Conservation (phyloP, 768 basidiomycete species). For the Phaeolepiota aurea region DNA sequence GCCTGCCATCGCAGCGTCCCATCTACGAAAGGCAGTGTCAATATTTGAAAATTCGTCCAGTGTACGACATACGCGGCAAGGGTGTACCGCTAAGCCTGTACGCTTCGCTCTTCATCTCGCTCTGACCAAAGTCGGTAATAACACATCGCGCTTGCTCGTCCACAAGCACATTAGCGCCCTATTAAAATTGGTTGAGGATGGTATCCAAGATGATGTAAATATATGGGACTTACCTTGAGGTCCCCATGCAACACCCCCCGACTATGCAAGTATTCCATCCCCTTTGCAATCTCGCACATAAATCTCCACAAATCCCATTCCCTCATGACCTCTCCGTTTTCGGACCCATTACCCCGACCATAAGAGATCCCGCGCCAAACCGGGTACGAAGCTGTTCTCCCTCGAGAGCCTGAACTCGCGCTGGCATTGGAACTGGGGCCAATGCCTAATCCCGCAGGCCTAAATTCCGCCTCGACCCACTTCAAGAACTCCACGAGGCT, state of each 20-base stretch:
- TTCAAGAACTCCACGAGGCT: conserved; percentile 54
- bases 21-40: conserved; percentile 24
- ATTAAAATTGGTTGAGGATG: background rate
- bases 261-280: conserved; percentile 75
- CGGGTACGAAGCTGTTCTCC: conserved; percentile 1
- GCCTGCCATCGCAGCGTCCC: conserved; percentile 68
- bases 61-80: conserved; percentile 29
- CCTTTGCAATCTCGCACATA: conserved; percentile 74
- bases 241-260: conserved; percentile 71
- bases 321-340: too few relatives aligned
- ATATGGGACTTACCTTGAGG: conserved; percentile 46
- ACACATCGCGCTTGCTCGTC: conserved; percentile 60
- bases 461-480: conserved; percentile 19
- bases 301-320: conserved; percentile 46
- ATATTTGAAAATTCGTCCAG: background rate
- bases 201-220: background rate
- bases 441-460: background rate
- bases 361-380: background rate
- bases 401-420: background rate
- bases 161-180: conserved; percentile 73
- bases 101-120: conserved; percentile 70
- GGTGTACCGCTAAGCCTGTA: conserved; percentile 49
- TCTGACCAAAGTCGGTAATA: conserved; percentile 80
- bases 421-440: background rate
- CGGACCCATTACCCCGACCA: conserved; percentile 4